phyloP scores from a whole-genome alignment of 805 yeast genomes.

The Hanseniaspora thailandica region DNA sequence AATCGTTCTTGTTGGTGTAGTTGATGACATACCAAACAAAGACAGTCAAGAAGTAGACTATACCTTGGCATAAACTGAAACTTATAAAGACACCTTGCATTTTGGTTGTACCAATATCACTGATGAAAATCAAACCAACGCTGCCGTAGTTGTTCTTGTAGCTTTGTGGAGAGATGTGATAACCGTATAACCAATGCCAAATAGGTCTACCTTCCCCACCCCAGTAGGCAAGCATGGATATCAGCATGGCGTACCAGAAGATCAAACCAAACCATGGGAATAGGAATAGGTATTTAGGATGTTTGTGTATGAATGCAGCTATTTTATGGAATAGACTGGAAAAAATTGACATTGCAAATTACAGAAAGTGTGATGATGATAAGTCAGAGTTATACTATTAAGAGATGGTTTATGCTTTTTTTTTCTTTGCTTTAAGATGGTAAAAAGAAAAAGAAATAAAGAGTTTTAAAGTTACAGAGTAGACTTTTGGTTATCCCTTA shows the following conservation, averaged over 20 bases:
- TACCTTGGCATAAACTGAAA: constrained; percentile 66
- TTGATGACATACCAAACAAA: constrained; percentile 39
- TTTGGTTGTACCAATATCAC: constrained; percentile 80
- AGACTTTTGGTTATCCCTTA: too few species aligned
- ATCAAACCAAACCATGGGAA: constrained; percentile 56
- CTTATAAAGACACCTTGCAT: constrained; percentile 74
- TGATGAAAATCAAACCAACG: constrained; percentile 44
- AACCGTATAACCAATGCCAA: constrained; percentile 28
- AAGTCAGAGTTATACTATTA: too few species aligned
- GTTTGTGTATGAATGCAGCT: constrained; percentile 4
- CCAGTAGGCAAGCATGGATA: constrained; percentile 70
- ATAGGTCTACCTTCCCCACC: constrained; percentile 66
- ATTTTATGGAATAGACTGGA: neutral
- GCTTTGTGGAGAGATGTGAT: neutral
- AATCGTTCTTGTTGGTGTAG: constrained; percentile 10
- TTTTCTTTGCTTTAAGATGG: too few species aligned
- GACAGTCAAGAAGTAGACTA: constrained; percentile 55
- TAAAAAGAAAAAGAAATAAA: too few species aligned
- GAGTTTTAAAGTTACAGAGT: too few species aligned
- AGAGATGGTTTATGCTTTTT: too few species aligned
- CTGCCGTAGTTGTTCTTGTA: constrained; percentile 15
- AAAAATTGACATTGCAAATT: neutral
- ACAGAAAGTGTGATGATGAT: neutral
- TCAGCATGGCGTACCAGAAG: constrained; percentile 87
- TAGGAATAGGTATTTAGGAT: constrained; percentile 23